Evolutionary conservation across 2,329 filamentous ascomycete species (phyloP), one percentile per base, ranked within the genome.

Genomic region (Penicillium paneum): DNA sequence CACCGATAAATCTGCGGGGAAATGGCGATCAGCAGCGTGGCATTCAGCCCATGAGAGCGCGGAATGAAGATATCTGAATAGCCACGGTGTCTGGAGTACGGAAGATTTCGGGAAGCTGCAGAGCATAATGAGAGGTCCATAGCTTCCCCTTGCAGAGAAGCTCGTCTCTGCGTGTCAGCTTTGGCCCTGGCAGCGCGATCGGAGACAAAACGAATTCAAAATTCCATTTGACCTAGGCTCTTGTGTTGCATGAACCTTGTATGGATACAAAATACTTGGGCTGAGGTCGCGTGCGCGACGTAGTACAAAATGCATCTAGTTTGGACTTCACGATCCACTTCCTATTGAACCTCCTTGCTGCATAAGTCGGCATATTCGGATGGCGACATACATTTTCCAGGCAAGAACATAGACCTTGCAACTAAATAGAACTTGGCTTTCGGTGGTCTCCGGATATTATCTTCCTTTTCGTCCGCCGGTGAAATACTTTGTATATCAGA

Each of bases 91-190:
- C 21, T 29, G 21, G 1, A 12, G 17, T 28, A 34, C 11, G 26
- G 41, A 24, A 19, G 34, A 43, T 49, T 24, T 39, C 51, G 48
- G 54, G 56, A 49, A 59, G 53, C 58, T 61, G 58, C 60, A 64
- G 56, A 35, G n/a, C n/a, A n/a, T n/a, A n/a, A n/a, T n/a, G n/a
- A n/a, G n/a, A n/a, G n/a, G n/a, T n/a, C n/a, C n/a, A n/a, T n/a
- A n/a, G n/a, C n/a, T n/a, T n/a, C 60, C 60, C 61, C 61, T 64
- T 64, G 60, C 61, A 62, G 61, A 35, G 36, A 32, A 5, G n/a
- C 24, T 41, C 36, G 15, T 52, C 43, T 29, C 49, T 46, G 34
- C 49, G 15, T 36, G 52, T 55, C 54, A 40, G 43, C 36, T 45
- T 41, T 13, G 11, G 28, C 8, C 10, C 19, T 21, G 15, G 42